A percentile compares a stretch with the other conserved stretches of the same genome.
Evolutionary conservation across 176 grass and related monocot genomes (phyloP).

Genomic region (Oryza punctata): DNA sequence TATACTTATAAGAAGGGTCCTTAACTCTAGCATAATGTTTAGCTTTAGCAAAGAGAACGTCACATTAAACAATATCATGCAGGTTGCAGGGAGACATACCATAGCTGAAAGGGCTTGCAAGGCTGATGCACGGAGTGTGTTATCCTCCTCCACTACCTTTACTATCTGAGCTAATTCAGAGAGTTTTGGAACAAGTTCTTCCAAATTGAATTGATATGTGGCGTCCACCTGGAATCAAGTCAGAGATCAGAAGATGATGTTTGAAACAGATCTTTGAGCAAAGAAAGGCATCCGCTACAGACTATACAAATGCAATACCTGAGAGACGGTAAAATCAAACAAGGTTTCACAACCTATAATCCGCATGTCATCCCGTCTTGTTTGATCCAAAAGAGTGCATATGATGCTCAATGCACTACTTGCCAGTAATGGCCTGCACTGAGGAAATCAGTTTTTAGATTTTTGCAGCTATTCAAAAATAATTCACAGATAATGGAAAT

Average conservation of each 20-base stretch:
- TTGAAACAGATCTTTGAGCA: background rate
- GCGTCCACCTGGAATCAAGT: conserved; percentile 72
- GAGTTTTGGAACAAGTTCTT: conserved; percentile 70
- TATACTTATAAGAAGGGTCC: background rate
- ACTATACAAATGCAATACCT: conserved; percentile 56
- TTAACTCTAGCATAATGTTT: background rate
- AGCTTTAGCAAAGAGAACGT: background rate
- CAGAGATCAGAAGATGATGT: conserved; percentile 4
- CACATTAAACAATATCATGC: conserved; percentile 56
- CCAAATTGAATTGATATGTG: conserved; percentile 94
- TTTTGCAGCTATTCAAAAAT: background rate
- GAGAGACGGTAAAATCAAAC: conserved; percentile 79
- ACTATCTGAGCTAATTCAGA: conserved; percentile 75
- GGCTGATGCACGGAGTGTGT: conserved; percentile 48
- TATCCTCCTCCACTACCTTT: conserved; percentile 56
- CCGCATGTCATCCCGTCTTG: conserved; percentile 77
- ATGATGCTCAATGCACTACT: conserved; percentile 77
- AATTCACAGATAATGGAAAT: background rate
- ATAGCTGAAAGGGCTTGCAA: conserved; percentile 80
- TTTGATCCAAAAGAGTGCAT: conserved; percentile 84
- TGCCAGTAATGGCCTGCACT: conserved; percentile 81
- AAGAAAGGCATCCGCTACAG: background rate
- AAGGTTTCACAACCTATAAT: conserved; percentile 82
- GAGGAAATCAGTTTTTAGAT: conserved; percentile 28
- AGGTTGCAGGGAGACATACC: conserved; percentile 51